Conservation (phyloP, 305 asterid genomes). For the Nicotiana rustica region DNA sequence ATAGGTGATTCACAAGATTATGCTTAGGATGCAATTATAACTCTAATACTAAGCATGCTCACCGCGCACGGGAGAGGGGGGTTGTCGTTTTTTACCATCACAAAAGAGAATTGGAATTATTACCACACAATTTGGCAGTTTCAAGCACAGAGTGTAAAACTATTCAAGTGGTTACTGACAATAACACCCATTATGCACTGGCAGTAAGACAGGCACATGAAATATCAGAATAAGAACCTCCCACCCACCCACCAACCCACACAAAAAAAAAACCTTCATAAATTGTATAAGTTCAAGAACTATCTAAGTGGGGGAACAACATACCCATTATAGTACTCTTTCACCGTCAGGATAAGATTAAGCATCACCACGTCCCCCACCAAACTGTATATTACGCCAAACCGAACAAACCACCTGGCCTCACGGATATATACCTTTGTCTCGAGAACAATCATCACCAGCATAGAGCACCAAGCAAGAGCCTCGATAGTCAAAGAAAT, state of each 20-base stretch:
- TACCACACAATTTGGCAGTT: too few relatives aligned
- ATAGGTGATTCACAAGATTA: not conserved
- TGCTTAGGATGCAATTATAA: constrained; percentile 9
- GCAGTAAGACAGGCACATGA: too few relatives aligned
- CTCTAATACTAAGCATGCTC: not conserved
- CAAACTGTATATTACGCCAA: constrained; percentile 74
- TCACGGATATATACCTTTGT: constrained; percentile 76
- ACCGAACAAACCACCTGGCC: constrained; percentile 87
- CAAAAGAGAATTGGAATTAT: too few relatives aligned
- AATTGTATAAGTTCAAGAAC: not conserved
- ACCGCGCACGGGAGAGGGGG: too few relatives aligned
- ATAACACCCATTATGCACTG: too few relatives aligned
- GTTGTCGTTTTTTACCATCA: too few relatives aligned
- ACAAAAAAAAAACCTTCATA: not conserved
- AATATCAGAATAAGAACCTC: too few relatives aligned
- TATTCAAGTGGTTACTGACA: too few relatives aligned
- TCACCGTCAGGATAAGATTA: constrained; percentile 67
- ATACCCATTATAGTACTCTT: constrained; percentile 68
- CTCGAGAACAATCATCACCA: constrained; percentile 75
- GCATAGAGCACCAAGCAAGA: constrained; percentile 78
- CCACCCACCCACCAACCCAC: too few relatives aligned
- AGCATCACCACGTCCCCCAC: constrained; percentile 86
- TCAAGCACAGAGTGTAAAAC: too few relatives aligned
- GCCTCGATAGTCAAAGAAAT: constrained; percentile 73
- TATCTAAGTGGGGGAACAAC: constrained; percentile 40